Evolutionary conservation across 2,329 filamentous ascomycete species (phyloP).

Genomic region (Calonectria naviculata): DNA sequence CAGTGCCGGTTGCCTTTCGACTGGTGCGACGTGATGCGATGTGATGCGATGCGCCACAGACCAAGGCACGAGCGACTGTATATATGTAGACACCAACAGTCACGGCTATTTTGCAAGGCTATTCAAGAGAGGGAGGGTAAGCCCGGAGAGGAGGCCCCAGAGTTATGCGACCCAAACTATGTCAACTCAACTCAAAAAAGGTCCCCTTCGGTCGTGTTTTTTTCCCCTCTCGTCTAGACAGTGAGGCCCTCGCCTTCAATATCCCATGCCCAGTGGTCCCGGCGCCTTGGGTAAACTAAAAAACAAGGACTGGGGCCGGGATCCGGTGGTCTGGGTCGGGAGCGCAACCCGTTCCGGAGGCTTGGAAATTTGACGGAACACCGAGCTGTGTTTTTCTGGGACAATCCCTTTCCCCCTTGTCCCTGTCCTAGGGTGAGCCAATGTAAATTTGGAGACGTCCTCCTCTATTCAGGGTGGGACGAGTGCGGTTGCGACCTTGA

Average conservation of each 20-base stretch:
- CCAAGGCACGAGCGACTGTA: background rate
- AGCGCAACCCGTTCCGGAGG: slow-evolving; percentile 31
- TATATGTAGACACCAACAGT: background rate
- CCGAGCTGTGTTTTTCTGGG: background rate
- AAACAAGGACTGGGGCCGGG: slow-evolving; percentile 32
- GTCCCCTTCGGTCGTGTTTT: background rate
- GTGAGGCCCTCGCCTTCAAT: background rate
- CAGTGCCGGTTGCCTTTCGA: background rate
- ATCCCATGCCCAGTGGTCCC: slow-evolving; percentile 28
- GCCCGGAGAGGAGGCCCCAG: background rate
- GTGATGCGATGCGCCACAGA: background rate
- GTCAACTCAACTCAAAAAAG: background rate
- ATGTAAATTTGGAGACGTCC: background rate
- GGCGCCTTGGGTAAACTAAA: slow-evolving; percentile 36
- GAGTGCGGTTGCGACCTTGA: background rate
- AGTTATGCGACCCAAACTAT: background rate
- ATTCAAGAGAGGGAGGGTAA: background rate
- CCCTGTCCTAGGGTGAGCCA: background rate
- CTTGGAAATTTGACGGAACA: slow-evolving; percentile 29
- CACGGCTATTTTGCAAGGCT: background rate
- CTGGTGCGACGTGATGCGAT: background rate
- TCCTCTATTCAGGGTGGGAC: background rate
- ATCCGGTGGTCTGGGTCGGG: slow-evolving; percentile 40
- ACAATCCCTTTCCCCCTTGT: background rate
- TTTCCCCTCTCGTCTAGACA: background rate